phyloP scores from a whole-genome alignment of 75 land plant species.

The Pinus taeda region DNA sequence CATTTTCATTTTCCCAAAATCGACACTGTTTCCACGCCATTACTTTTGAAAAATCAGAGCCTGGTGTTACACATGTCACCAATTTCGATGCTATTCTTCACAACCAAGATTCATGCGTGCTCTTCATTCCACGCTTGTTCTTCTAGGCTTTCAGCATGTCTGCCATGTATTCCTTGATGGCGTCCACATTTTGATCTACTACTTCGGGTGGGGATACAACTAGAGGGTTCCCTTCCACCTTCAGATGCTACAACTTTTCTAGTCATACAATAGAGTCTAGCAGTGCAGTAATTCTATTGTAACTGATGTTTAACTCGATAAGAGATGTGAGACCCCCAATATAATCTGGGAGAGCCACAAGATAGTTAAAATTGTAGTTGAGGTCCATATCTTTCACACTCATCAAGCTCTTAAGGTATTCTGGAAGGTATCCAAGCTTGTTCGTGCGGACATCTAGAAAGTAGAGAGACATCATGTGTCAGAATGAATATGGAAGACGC shows the following conservation, averaged over 20 bases:
- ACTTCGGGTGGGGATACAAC: too few relatives aligned
- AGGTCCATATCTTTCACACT: too few relatives aligned
- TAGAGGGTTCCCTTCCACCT: slow-evolving; percentile 22
- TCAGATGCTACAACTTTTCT: slow-evolving; percentile 49
- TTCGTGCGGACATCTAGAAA: too few relatives aligned
- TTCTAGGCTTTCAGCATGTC: slow-evolving; percentile 6
- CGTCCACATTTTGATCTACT: slow-evolving; percentile 51
- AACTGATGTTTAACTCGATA: slow-evolving; percentile 50
- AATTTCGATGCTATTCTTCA: not conserved
- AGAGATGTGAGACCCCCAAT: slow-evolving; percentile 60
- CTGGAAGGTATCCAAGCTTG: too few relatives aligned
- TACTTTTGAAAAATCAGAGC: too few relatives aligned
- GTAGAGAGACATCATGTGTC: too few relatives aligned
- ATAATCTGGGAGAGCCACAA: slow-evolving; percentile 52
- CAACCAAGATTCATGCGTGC: not conserved
- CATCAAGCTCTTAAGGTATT: too few relatives aligned
- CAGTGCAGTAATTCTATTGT: slow-evolving; percentile 19
- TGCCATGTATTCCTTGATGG: slow-evolving; percentile 46
- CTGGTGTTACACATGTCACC: not conserved
- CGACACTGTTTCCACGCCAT: not conserved
- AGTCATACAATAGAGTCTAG: slow-evolving; percentile 8
- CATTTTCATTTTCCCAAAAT: slow-evolving; percentile 29
- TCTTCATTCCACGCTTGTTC: not conserved
- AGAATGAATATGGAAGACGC: too few relatives aligned
- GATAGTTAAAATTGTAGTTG: too few relatives aligned